Conservation (phyloP, 495 filamentous ascomycete species). For the Aspergillus diversus region DNA sequence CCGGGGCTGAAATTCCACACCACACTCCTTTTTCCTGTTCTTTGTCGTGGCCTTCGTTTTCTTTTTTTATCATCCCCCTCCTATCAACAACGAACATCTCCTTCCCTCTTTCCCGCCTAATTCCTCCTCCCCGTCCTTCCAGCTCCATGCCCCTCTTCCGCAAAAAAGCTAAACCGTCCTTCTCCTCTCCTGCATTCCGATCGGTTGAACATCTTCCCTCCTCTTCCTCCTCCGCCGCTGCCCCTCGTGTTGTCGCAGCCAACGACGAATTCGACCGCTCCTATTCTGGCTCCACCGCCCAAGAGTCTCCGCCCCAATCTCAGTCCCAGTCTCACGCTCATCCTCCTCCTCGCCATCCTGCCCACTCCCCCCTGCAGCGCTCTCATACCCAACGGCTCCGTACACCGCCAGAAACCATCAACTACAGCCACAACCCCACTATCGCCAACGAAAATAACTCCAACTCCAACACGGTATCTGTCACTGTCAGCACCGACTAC, state of each 20-base stretch:
- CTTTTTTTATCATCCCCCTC: conserved; percentile 3
- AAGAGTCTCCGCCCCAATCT: conserved; percentile 24
- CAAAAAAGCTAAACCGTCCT: conserved; percentile 34
- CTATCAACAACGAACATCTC: neutral
- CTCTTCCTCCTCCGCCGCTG: conserved; percentile 17
- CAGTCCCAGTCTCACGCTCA: conserved; percentile 15
- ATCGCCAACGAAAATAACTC: neutral
- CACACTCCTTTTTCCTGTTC: neutral
- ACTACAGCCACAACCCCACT: conserved; percentile 8
- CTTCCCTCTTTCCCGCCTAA: neutral
- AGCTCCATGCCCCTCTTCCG: conserved; percentile 40
- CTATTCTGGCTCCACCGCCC: conserved; percentile 28
- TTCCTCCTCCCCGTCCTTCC: conserved; percentile 9
- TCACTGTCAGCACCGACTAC: conserved; percentile 24
- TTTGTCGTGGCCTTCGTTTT: conserved; percentile 7
- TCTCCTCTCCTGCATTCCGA: conserved; percentile 32
- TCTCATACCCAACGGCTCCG: conserved; percentile 36
- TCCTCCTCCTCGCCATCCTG: conserved; percentile 20
- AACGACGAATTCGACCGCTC: conserved; percentile 21
- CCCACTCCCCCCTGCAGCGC: conserved; percentile 30
- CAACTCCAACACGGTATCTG: conserved; percentile 21
- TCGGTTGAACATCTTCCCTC: conserved; percentile 40
- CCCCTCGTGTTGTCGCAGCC: conserved; percentile 30
- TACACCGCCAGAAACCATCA: conserved; percentile 21
- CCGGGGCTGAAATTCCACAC: neutral